Base-by-base conservation (phyloP, 805 yeast genomes). In the Phaffomyces antillensis region DNA sequence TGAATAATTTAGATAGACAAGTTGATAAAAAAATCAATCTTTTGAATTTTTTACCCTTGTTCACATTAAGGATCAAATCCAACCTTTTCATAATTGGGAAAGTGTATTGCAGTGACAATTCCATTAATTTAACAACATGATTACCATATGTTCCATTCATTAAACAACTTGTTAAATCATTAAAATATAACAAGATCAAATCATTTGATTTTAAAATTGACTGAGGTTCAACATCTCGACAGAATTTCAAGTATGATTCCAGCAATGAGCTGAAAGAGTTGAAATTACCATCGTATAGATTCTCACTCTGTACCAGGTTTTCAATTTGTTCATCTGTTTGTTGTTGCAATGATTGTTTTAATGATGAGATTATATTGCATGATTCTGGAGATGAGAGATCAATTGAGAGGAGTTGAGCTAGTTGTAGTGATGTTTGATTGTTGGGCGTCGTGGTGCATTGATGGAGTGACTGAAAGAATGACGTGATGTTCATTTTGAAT, bases 181-280 rank as follows among this genome's bases (percentile, higher is more conserved):
- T 75, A 40, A 73, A 60, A 48, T 65, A 77, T 15, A 60, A 57
- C 8, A 78, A 67, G 49, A 75, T 66, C 37, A 78, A 60, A 56
- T 80, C 86, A 48, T 77, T 77, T 1, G 82, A 76, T 33, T 70
- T 71, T 5, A 77, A 54, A 2, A 67, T 45, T 0, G 84, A 78
- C 75, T 76, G 70, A 0, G 85, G 81, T 51, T 79, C 73, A 39
- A 80, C 50, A 52, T 77, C 78, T 43, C 75, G 63, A 24, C 73
- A 62, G 30, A 72, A 64, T 30, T 59, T 54, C 12, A 80, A 53
- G 52, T 74, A 80, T 17, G 70, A 63, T 1, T 58, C 54, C 0
- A 77, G 57, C 11, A 75, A 53, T 10, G 63, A 64, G 40, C 71
- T 74, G 51, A 79, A 75, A 0, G 78, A 71, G 1, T 63, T 52